Evolutionary conservation across 371 early-diverging fungal genomes (phyloP).

Genomic region (Nematocida displodere): DNA sequence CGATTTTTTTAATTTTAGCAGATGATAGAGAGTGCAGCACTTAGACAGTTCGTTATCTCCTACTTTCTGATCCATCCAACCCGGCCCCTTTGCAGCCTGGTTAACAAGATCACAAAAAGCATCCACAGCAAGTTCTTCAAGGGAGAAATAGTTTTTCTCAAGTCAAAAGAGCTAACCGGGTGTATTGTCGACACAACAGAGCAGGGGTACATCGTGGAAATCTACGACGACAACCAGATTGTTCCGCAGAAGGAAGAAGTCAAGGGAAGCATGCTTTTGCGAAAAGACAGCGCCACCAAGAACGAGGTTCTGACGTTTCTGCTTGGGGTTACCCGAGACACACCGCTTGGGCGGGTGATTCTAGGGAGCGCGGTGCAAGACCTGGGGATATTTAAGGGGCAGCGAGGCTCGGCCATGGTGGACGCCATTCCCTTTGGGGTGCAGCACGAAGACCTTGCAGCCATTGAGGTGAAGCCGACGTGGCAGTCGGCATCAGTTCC

Average conservation of each 20-base stretch:
- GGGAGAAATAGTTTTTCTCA: slow-evolving; percentile 54
- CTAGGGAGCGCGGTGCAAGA: slow-evolving; percentile 56
- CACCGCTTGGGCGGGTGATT: slow-evolving; percentile 53
- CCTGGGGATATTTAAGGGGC: slow-evolving; percentile 50
- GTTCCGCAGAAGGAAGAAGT: slow-evolving; percentile 38
- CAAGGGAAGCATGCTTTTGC: not conserved
- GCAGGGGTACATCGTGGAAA: slow-evolving; percentile 48
- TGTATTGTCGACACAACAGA: slow-evolving; percentile 24
- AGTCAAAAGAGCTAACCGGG: slow-evolving; percentile 35
- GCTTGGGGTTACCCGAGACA: slow-evolving; percentile 42
- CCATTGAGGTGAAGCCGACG: not conserved
- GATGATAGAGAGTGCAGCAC: slow-evolving; percentile 60
- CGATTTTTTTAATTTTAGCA: not conserved
- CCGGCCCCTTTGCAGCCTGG: slow-evolving; percentile 17
- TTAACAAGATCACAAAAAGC: slow-evolving; percentile 19
- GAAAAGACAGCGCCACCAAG: slow-evolving; percentile 38
- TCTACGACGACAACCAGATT: slow-evolving; percentile 22
- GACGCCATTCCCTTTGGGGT: not conserved
- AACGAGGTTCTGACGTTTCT: slow-evolving; percentile 55
- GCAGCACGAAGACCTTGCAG: not conserved
- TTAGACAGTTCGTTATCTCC: slow-evolving; percentile 52
- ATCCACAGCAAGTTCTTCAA: slow-evolving; percentile 48
- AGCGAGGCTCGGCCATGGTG: not conserved
- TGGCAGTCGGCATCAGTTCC: not conserved
- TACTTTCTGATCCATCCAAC: slow-evolving; percentile 50